Base-by-base conservation (phyloP, 2,329 filamentous ascomycete species). In the Colletotrichum caudatum region DNA sequence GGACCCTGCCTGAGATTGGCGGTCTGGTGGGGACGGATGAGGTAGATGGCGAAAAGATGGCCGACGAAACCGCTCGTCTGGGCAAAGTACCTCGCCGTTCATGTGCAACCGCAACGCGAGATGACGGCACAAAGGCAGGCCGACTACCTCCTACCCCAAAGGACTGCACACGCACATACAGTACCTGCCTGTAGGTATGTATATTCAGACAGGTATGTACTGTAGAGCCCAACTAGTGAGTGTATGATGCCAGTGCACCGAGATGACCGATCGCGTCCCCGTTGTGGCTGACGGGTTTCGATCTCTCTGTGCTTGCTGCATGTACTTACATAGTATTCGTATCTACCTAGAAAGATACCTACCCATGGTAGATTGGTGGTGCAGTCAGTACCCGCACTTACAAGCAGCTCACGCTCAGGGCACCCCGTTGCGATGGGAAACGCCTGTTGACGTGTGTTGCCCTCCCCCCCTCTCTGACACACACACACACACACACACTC, bases 1-100 rank as follows among this genome's bases (percentile, higher is more conserved):
- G 46, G 69, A 37, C 53, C 69, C 65, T 69, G 46, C 59, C 8
- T 26, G 51, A 23, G 60, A 69, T 72, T 69, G 65, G 60, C 69
- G 60, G 54, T 61, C 66, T 69, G 65, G 69, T 69, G 69, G 69
- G 35, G 65, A 33, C 54, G 23, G 54, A 72, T 72, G 69, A 72
- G 69, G 69, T 72, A 72, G 57, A 72, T 72, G 69, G 69, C 69
- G 29, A 72, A 72, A 72, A 64, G 66, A 63, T 48, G 59, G 46
- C 23, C 60, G n/a, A 41, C 59, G 18, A 69, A 60, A 69, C 46
- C 61, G 54, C 54, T 60, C 53, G 37, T 39, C 61, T 46, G 39
- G 50, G 50, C 20, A 44, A 64, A 64, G 37, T 46, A 62, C 61
- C 35, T 26, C 56, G 50, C 23, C 7, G 37, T 56, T 64, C 50